phyloP scores from a whole-genome alignment of 805 yeast species.

The Metschnikowia gelsemii region DNA sequence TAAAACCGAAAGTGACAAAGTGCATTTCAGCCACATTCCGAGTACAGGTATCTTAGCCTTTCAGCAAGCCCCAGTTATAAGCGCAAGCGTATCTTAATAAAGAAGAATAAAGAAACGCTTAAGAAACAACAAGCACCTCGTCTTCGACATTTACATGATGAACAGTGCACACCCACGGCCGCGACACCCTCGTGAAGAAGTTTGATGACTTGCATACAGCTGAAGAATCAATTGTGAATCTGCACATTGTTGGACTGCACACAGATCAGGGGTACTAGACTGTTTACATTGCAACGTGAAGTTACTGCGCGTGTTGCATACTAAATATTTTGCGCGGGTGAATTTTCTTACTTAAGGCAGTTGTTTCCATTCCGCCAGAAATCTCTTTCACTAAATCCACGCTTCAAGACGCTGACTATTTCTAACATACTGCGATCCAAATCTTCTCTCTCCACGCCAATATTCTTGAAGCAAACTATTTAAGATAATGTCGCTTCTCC shows the following conservation, averaged over 20 bases:
- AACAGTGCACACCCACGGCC: too few relatives aligned
- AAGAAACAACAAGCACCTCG: too few relatives aligned
- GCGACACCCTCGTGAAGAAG: too few relatives aligned
- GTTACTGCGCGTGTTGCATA: constrained; percentile 5
- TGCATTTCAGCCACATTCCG: too few relatives aligned
- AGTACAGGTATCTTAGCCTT: too few relatives aligned
- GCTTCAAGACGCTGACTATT: neutral
- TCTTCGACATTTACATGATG: too few relatives aligned
- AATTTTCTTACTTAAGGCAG: neutral
- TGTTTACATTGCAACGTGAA: constrained; percentile 6
- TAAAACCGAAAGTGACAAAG: too few relatives aligned
- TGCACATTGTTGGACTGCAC: constrained; percentile 1
- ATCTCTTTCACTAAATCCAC: neutral
- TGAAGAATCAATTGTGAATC: neutral
- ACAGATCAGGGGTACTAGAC: constrained; percentile 6
- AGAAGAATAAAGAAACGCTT: too few relatives aligned
- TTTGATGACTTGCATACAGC: too few relatives aligned
- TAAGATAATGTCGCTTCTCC: constrained; percentile 18
- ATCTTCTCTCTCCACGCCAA: neutral
- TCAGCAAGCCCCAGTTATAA: too few relatives aligned
- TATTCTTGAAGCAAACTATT: neutral
- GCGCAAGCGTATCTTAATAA: too few relatives aligned
- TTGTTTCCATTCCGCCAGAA: neutral
- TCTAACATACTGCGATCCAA: neutral
- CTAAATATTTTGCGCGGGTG: constrained; percentile 1